phyloP scores from a whole-genome alignment of 2,329 filamentous ascomycete species.

The Pseudocercospora macadamiae region DNA sequence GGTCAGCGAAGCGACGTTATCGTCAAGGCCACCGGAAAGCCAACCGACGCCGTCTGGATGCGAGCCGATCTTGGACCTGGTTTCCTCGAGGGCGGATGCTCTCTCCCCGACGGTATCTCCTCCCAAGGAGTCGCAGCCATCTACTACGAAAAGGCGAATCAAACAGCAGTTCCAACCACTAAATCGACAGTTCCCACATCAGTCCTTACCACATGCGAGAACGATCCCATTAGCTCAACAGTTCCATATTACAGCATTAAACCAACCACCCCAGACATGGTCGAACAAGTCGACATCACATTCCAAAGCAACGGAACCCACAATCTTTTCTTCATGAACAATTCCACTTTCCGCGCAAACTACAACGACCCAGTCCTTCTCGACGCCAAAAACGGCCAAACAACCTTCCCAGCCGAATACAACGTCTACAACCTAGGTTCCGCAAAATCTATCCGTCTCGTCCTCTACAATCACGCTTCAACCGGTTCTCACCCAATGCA shows the following conservation, averaged over 20 bases:
- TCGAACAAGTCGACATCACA: slow-evolving; percentile 52
- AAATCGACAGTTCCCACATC: slow-evolving; percentile 55
- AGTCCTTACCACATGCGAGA: slow-evolving; percentile 53
- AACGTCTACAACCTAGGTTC: slow-evolving; percentile 48
- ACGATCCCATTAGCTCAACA: slow-evolving; percentile 59
- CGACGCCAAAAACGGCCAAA: slow-evolving; percentile 40
- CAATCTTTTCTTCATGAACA: slow-evolving; percentile 59
- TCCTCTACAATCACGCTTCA: slow-evolving; percentile 43
- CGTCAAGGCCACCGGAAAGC: slow-evolving; percentile 41
- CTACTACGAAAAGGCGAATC: slow-evolving; percentile 65
- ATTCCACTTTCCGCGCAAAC: slow-evolving; percentile 55
- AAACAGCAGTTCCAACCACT: slow-evolving; percentile 40
- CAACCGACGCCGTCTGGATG: slow-evolving; percentile 42
- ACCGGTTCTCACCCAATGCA: slow-evolving; percentile 56
- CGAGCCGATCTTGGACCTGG: slow-evolving; percentile 58
- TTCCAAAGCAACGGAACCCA: slow-evolving; percentile 48
- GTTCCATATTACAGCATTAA: slow-evolving; percentile 57
- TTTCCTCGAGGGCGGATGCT: slow-evolving; percentile 51
- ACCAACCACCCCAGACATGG: slow-evolving; percentile 49
- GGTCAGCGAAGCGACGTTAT: slow-evolving; percentile 57
- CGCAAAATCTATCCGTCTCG: slow-evolving; percentile 44
- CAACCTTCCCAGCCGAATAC: slow-evolving; percentile 35
- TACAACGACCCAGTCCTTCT: slow-evolving; percentile 45
- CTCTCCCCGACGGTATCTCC: slow-evolving; percentile 44
- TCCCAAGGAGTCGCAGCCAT: slow-evolving; percentile 61